phyloP scores from a whole-genome alignment of 163 green algal species.

The Chlorella variabilis region DNA sequence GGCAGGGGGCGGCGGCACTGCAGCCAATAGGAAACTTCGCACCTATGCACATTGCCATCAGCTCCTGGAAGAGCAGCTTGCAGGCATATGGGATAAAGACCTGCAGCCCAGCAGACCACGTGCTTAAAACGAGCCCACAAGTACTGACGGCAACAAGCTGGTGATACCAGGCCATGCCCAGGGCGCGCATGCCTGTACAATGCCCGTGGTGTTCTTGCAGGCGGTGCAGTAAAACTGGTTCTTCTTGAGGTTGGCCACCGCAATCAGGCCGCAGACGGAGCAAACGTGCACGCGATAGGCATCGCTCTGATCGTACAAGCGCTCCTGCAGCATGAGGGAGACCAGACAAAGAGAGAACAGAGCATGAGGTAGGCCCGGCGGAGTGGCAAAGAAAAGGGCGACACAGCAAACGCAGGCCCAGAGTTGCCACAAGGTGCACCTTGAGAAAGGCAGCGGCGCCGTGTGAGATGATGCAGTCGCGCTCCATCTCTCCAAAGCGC shows the following conservation, averaged over 20 bases:
- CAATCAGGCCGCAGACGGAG: conserved; percentile 82
- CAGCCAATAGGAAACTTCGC: too few species aligned
- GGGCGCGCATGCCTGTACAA: too few species aligned
- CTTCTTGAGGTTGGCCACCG: conserved; percentile 97
- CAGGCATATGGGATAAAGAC: conserved; percentile 97
- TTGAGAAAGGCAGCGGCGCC: conserved; percentile 96
- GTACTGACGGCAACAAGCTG: too few species aligned
- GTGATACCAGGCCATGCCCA: too few species aligned
- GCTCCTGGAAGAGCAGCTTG: conserved; percentile 99
- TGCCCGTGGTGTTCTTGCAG: conserved; percentile 80
- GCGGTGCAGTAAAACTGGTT: conserved; percentile 91
- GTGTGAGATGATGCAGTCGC: conserved; percentile 99
- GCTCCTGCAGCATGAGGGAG: conserved; percentile 66
- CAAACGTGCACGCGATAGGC: conserved; percentile 97
- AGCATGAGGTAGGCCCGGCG: too few species aligned
- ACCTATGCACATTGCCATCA: conserved; percentile 75
- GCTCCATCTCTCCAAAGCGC: conserved; percentile 99
- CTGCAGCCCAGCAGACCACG: too few species aligned
- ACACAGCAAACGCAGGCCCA: not conserved
- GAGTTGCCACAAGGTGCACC: not conserved
- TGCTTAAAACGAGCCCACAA: too few species aligned
- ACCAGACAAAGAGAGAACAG: not conserved
- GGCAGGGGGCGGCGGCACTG: not conserved
- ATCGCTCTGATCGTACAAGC: conserved; percentile 96
- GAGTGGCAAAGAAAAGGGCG: not conserved